These are phyloP conservation scores for Tinospora cordifolia DNA, from an alignment of 164 flowering plant genomes.

Conservation along the genomic window DNA sequence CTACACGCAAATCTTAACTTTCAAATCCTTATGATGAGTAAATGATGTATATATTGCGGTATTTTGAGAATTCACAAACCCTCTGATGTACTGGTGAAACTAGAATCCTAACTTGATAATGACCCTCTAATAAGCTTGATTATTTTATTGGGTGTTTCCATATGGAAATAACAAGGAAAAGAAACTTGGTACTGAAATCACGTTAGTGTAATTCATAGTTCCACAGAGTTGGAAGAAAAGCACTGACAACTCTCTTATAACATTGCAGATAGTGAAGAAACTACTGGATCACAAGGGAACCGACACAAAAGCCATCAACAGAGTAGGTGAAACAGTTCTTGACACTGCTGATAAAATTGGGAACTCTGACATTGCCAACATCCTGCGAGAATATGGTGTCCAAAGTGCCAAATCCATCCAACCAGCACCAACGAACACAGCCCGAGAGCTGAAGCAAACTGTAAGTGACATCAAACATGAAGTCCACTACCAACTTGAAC, in stretches of 20 bases:
- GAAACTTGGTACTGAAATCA: background rate
- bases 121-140: too few relatives aligned
- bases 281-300: slow-evolving; percentile 42
- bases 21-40: too few relatives aligned
- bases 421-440: slow-evolving; percentile 39
- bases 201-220: background rate
- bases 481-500: slow-evolving; percentile 85
- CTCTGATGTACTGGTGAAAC: too few relatives aligned
- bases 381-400: slow-evolving; percentile 61
- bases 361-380: slow-evolving; percentile 31
- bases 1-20: too few relatives aligned
- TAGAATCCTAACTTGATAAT: too few relatives aligned
- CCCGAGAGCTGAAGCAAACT: slow-evolving; percentile 79
- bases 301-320: slow-evolving; percentile 50
- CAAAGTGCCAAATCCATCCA: slow-evolving; percentile 41
- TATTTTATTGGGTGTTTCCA: too few relatives aligned
- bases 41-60: too few relatives aligned
- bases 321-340: slow-evolving; percentile 67
- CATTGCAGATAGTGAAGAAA: slow-evolving; percentile 62
- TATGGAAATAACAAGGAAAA: too few relatives aligned
- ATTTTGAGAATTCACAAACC: too few relatives aligned
- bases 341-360: slow-evolving; percentile 84
- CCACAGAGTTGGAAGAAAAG: background rate
- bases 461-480: slow-evolving; percentile 96
- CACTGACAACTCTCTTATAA: slow-evolving; percentile 1